Evolutionary conservation across 169 alveolate genomes (phyloP), one percentile per base, ranked within the genome.

Genomic region (Babesia divergens): DNA sequence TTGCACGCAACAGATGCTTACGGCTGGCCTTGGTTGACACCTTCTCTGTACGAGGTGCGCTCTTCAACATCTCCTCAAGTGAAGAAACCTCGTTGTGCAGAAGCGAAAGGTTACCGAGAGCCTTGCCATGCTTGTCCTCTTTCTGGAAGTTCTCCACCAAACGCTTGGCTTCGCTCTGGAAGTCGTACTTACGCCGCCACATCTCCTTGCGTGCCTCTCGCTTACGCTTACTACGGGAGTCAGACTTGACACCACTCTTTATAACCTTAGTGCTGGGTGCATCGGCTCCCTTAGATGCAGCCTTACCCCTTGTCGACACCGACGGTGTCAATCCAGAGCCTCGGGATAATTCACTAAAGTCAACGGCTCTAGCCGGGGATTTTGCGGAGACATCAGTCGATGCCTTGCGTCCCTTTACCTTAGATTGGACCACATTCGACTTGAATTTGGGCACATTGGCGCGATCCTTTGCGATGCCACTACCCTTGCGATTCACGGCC

Each of bases 151-250:
- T 28, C 49, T 79, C 80, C 22, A 80, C 65, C n/a, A 80, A 40
- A 20, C 62, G 68, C 49, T 60, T 69, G 37, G 84, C 83, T 53
- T 68, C 84, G 43, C 53, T 71, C 29, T 18, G 11, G 65, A 80
- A 80, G 47, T 62, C 74, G 52, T 53, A 51, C 46, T 64, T 69
- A 24, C 71, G 68, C 29, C 88, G 68, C 83, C 83, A 80, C 55
- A 67, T 55, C 34, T 69, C 71, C 72, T 80, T 80, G 9, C 65
- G 52, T 35, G 70, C 65, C 37, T 80, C 84, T 8, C 88, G 58
- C 38, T 69, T 80, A 32, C 88, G 74, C 38, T 80, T 80, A 2
- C 88, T 79, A 9, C 88, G 65, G 5, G 84, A 69, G 29, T 55
- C 44, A 31, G 28, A 6, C 35, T 35, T 22, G 13, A 16, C 43